Evolutionary conservation across 192 early-diverging fungal genomes (phyloP).

Genomic region (Coemansia aciculifera): DNA sequence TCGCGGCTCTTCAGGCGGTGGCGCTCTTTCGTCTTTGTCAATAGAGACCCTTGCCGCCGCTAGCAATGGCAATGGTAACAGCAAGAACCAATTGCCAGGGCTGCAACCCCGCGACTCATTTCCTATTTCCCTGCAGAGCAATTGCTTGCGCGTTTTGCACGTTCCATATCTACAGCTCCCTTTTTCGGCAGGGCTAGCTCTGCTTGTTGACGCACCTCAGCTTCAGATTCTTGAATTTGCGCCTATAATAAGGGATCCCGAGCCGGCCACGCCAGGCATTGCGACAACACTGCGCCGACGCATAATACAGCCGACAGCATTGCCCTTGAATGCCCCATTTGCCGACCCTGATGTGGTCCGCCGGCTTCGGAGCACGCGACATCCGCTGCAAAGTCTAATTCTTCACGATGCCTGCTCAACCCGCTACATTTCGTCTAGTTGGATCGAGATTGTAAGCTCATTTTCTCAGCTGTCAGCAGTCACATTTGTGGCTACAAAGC

Average conservation of each 20-base stretch:
- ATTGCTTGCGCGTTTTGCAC: slow-evolving; percentile 30
- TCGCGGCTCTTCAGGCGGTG: neutral
- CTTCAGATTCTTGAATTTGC: slow-evolving; percentile 41
- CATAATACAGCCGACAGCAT: slow-evolving; percentile 11
- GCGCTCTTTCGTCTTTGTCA: neutral
- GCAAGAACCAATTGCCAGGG: slow-evolving; percentile 25
- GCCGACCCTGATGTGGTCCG: slow-evolving; percentile 40
- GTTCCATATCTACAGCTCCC: slow-evolving; percentile 43
- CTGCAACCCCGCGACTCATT: slow-evolving; percentile 29
- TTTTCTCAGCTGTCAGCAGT: slow-evolving; percentile 29
- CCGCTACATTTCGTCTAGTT: slow-evolving; percentile 45
- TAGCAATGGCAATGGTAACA: neutral
- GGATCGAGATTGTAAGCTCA: slow-evolving; percentile 47
- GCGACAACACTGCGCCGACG: slow-evolving; percentile 41
- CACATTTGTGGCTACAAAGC: slow-evolving; percentile 38
- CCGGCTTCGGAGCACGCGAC: slow-evolving; percentile 28
- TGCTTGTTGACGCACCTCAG: slow-evolving; percentile 37
- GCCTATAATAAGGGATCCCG: slow-evolving; percentile 21
- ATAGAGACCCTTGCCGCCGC: neutral
- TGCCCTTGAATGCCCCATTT: slow-evolving; percentile 36
- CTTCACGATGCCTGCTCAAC: slow-evolving; percentile 43
- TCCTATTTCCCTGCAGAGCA: slow-evolving; percentile 20
- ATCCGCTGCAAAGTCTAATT: slow-evolving; percentile 43
- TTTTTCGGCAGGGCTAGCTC: slow-evolving; percentile 26
- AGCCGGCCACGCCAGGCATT: slow-evolving; percentile 15